phyloP scores from a whole-genome alignment of 108 stramenopile species.

The Bacterosira constricta region DNA sequence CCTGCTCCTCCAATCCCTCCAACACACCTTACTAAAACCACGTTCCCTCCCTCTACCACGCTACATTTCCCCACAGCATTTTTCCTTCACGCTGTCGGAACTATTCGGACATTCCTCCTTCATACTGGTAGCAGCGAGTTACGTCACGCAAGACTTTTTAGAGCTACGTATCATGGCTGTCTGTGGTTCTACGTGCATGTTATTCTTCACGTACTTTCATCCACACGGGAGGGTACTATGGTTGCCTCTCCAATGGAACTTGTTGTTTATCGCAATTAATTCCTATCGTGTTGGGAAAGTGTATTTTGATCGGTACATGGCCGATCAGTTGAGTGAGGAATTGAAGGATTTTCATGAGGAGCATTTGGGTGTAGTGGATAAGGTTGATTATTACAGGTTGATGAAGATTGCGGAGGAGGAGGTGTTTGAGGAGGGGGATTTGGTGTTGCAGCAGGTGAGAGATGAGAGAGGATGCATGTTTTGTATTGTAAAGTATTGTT shows the following conservation, averaged over 20 bases:
- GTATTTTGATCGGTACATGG: constrained; percentile 54
- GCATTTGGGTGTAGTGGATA: constrained; percentile 73
- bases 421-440: constrained; percentile 56
- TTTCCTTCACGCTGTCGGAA: constrained; percentile 72
- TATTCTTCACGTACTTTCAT: constrained; percentile 89
- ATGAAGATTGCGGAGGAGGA: constrained; percentile 53
- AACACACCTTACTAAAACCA: constrained; percentile 47
- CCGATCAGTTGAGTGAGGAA: constrained; percentile 51
- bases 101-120: constrained; percentile 78
- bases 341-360: constrained; percentile 56
- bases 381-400: constrained; percentile 68
- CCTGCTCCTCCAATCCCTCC: too few species aligned
- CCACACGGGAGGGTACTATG: constrained; percentile 85
- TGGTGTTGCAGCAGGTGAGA: constrained; percentile 54
- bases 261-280: constrained; percentile 80
- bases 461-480: neutral
- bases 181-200: constrained; percentile 72
- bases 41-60: constrained; percentile 75
- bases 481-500: neutral
- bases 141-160: constrained; percentile 78
- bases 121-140: constrained; percentile 79
- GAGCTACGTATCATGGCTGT: constrained; percentile 78
- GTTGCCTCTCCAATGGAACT: constrained; percentile 89
- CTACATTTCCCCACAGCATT: constrained; percentile 73
- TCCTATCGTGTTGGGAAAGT: constrained; percentile 67